Base-by-base conservation (phyloP, 371 early-diverging fungal genomes). In the Blastocladiella emersonii region DNA sequence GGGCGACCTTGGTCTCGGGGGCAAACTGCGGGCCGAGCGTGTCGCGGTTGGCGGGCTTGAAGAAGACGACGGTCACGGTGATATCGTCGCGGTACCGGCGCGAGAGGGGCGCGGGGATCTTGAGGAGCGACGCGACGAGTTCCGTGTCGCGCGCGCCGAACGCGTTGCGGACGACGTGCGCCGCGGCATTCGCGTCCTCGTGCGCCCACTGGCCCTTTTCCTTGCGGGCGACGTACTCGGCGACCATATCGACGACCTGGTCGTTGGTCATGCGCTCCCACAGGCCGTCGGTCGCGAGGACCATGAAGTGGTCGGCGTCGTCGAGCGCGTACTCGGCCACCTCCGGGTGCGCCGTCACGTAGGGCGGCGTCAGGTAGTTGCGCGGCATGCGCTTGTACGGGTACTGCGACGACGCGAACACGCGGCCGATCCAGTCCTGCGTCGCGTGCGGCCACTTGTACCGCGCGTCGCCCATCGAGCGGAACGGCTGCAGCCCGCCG, bases 81-180 rank as follows among this genome's bases (percentile, higher is more conserved):
- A 97, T 91, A 67, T 97, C 98, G 71, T 97, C 98, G 17, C 95
- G 79, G 69, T 82, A 90, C n/a, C 81, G 69, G 48, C 98, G 81
- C 43, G 75, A 74, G 56, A 76, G 63, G 8, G 83, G 83, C 3
- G 82, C 65, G 12, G 80, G 86, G 37, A 87, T 79, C 13, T 72
- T 69, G 67, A 86, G 64, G 30, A 81, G 59, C n/a, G 71, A 49
- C 65, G 73, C 70, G 66, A 73, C 62, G 51, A 64, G 32, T 0
- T 64, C 37, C 34, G 68, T 71, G 65, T 75, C 70, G 6, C 75
- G 73, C 4, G 79, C 80, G 12, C 85, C 84, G 30, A 92, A 67
- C 0, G 93, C 89, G 61, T 89, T 79, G 49, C 92, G 80, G 34
- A 95, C 82, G 60, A 94, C 68, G 68, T 88, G 87, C 0, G 95